Evolutionary conservation across 208 protist species (phyloP).

Genomic region (Leishmania guyanensis): DNA sequence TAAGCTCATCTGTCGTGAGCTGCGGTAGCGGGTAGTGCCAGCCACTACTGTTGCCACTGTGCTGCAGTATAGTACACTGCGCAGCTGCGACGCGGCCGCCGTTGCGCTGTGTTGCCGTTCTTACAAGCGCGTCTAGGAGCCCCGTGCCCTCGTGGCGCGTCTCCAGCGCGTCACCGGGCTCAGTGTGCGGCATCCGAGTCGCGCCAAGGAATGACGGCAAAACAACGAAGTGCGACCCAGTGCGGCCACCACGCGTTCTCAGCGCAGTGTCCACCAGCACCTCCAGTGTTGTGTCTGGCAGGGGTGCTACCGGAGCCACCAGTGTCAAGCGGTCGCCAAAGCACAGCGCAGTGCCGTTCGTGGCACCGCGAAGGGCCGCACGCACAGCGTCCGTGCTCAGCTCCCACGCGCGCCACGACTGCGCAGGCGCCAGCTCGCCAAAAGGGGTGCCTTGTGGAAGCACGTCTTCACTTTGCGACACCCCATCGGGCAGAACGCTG

Average conservation of each 20-base stretch:
- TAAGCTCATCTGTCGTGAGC: background rate
- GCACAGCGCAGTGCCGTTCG: background rate
- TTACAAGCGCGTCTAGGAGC: constrained; percentile 30
- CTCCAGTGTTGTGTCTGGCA: constrained; percentile 9
- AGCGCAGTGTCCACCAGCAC: constrained; percentile 21
- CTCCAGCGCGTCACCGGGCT: constrained; percentile 13
- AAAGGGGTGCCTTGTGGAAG: background rate
- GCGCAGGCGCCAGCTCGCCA: background rate
- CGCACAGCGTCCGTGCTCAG: constrained; percentile 8
- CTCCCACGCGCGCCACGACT: constrained; percentile 11
- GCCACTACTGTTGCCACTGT: background rate
- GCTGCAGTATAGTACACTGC: constrained; percentile 33
- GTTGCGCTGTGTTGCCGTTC: constrained; percentile 27
- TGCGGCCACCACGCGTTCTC: constrained; percentile 12
- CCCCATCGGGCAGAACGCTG: constrained; percentile 4
- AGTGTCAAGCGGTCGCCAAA: constrained; percentile 15
- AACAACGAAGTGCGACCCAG: constrained; percentile 22
- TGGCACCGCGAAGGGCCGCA: background rate
- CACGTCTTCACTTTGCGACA: background rate
- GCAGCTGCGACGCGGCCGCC: constrained; percentile 39
- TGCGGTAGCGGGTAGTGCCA: background rate
- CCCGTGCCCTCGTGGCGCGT: constrained; percentile 11
- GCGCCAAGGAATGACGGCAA: constrained; percentile 16
- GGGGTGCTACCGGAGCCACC: background rate
- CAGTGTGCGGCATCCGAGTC: constrained; percentile 16